Base-by-base conservation (phyloP, 176 grass and related monocot species). In the Oryza brachyantha region DNA sequence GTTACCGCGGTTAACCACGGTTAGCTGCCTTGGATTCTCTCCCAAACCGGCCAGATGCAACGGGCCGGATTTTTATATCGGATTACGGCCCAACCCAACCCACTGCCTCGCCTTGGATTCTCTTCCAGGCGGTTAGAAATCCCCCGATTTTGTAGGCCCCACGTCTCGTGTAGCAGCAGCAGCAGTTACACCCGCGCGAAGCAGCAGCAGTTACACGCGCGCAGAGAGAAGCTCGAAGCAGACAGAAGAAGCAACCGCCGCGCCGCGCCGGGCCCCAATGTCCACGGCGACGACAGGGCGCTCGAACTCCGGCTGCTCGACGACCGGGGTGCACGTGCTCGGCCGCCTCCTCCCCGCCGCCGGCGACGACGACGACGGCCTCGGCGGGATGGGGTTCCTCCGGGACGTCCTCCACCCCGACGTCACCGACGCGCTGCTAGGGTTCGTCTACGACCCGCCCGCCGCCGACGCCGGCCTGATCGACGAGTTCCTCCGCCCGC, bases 371-470 rank as follows among this genome's bases (percentile, higher is more conserved):
- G 35, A 4, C 57, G 16, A 5, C 46, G 6, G 16, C n/a, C n/a
- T n/a, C 42, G 11, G 1, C 48, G 63, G 26, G 28, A 46, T 80
- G 76, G 42, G 57, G 22, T 60, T 72, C 40, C 68, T 90, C 67
- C 79, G 85, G 1, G 92, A 86, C 16, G 59, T 58, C 31, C 0
- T 40, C 42, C 75, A 81, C 61, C 73, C 84, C 19, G 84, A 90
- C 27, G 41, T 93, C 68, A 63, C 86, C 19, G 84, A 93, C 37
- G 84, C 86, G 50, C 86, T 97, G 35, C 77, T 91, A 34, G 86
- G 84, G 21, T 93, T 93, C 82, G 34, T 84, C 34, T 89, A 45
- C 66, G 86, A 93, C 78, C 88, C 88, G 3, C 55, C 83, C 62
- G 81, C 85, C 14, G n/a, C 65, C 59, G 5, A 83, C 8, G 8